These are phyloP conservation scores for Basipetospora sp. DNA, from an alignment of 2,329 filamentous ascomycete species.

Conservation along the genomic window DNA sequence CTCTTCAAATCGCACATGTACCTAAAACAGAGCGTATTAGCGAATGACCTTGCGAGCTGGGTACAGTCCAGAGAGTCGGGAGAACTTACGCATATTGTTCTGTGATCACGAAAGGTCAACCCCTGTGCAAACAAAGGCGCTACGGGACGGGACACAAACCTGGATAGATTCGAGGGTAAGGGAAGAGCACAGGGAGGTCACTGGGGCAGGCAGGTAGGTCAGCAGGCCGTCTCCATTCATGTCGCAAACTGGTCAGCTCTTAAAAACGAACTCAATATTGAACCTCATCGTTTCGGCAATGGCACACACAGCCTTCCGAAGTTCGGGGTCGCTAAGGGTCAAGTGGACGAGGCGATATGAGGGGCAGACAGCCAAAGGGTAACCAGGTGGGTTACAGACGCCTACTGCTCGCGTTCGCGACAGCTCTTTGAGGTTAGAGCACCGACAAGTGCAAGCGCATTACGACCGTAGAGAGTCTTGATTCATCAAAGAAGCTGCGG, in stretches of 20 bases:
- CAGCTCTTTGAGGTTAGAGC: too few species aligned
- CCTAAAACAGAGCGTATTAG: too few species aligned
- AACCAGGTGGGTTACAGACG: too few species aligned
- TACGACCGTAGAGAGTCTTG: too few species aligned
- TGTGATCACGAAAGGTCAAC: constrained; percentile 32
- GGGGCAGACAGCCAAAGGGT: too few species aligned
- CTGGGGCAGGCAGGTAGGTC: constrained; percentile 17
- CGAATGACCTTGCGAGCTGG: too few species aligned
- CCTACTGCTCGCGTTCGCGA: too few species aligned
- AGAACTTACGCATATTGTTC: constrained; percentile 40
- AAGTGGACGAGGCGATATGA: too few species aligned
- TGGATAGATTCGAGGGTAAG: constrained; percentile 45
- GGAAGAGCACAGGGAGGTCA: constrained; percentile 42
- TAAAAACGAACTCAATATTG: constrained; percentile 34
- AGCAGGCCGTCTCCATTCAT: background rate
- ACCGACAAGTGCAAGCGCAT: too few species aligned
- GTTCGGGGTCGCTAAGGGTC: too few species aligned
- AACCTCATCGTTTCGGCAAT: constrained; percentile 29
- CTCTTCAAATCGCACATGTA: constrained; percentile 46
- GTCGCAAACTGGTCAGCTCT: background rate
- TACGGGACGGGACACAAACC: constrained; percentile 28
- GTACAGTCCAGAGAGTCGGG: background rate
- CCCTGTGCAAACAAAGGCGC: constrained; percentile 44
- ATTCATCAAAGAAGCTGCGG: too few species aligned
- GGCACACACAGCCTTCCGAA: too few species aligned